Evolutionary conservation across 306 rosid genomes (phyloP), one percentile per base, ranked within the genome.

Genomic region (Nissolia schottii): DNA sequence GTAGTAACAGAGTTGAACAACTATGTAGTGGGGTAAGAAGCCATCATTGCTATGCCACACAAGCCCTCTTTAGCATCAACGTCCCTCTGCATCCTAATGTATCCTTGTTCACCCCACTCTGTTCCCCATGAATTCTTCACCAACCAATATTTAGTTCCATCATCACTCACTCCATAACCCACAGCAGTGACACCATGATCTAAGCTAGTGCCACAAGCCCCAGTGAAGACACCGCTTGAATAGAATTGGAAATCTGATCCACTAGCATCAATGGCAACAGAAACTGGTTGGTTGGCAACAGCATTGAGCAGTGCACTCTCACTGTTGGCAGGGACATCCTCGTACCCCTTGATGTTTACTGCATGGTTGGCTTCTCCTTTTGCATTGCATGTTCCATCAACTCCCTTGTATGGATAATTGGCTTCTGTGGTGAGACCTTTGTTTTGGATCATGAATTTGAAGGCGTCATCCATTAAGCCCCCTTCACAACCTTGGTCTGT

Each of bases 101-200:
- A 81, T 28, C 81, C 85, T 23, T 81, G 22, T 65, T 81, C 75
- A 4, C 85, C 85, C 85, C 81, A 81, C 1, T 38, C 9, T 15
- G 43, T 9, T 15, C 79, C 85, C 81, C 81, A 76, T 5, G 79
- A 81, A 54, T 81, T 81, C 62, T 81, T 81, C 0, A 76, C 63
- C 35, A 76, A 65, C 85, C 81, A 81, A 65, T 76, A 81, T 11
- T 64, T 67, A 0, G 49, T 71, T n/a, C 70, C 70, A 69, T 58
- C 67, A 0, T 29, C 68, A 25, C 56, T 61, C 0, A 57, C 48
- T 23, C 81, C 81, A 76, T 76, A 81, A n/a, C 85, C 85, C 8
- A 76, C 78, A 3, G 38, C 62, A 29, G 81, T 76, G n/a, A 76
- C 81, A 58, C 79, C 85, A 11, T 81, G 85, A 49, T 81, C 75